Evolutionary conservation across 1,284 basidiomycete genomes (phyloP).

Genomic region (Malassezia sympodialis): DNA sequence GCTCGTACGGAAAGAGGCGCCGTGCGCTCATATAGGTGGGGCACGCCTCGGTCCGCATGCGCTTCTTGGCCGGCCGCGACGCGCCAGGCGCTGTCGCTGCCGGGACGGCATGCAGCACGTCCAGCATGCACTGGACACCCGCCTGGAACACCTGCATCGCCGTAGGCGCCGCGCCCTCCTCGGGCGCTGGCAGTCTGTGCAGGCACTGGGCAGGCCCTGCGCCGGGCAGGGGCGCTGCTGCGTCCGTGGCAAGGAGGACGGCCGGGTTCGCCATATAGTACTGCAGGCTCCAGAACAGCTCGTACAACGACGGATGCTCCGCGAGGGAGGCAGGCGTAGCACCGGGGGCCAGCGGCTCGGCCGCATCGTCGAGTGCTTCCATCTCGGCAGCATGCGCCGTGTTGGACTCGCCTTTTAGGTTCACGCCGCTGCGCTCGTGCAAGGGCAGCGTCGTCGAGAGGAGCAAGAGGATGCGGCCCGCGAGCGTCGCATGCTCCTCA

Average conservation of each 20-base stretch:
- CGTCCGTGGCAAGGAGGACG: constrained; percentile 17
- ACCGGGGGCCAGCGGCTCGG: background rate
- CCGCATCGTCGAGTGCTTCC: background rate
- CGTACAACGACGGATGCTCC: constrained; percentile 30
- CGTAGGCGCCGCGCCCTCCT: background rate
- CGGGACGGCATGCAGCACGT: background rate
- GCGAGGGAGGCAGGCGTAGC: constrained; percentile 2
- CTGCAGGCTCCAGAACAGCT: constrained; percentile 39
- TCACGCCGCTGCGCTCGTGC: constrained; percentile 78
- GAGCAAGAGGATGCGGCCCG: constrained; percentile 75
- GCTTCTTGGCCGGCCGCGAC: background rate
- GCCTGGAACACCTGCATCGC: constrained; percentile 11
- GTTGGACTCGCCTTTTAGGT: constrained; percentile 63
- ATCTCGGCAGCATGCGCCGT: constrained; percentile 10
- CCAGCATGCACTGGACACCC: constrained; percentile 1
- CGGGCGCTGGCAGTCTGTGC: background rate
- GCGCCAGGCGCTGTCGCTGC: background rate
- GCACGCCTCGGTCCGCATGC: constrained; percentile 50
- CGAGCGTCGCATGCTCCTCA: constrained; percentile 64
- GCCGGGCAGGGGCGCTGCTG: background rate
- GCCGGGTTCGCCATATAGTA: constrained; percentile 35
- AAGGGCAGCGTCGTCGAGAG: constrained; percentile 73
- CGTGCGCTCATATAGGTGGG: constrained; percentile 80
- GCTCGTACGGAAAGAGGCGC: constrained; percentile 70
- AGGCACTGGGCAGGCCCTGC: background rate